A percentile compares a stretch with the other conserved stretches of the same genome.
Conservation (phyloP, 2,329 filamentous ascomycete species). For the Helminthosporium solani region DNA sequence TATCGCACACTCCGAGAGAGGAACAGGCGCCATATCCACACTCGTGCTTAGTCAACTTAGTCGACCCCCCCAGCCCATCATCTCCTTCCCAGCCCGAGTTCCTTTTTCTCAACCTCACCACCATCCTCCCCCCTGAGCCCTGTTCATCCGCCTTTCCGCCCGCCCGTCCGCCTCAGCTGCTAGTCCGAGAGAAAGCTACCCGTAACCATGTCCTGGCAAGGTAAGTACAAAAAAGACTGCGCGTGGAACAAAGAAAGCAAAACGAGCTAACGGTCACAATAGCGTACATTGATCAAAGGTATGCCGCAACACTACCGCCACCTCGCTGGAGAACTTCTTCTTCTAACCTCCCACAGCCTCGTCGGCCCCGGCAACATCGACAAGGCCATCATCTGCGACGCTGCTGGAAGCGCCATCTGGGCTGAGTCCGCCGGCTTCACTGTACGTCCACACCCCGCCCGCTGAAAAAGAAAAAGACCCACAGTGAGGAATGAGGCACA, state of each 20-base stretch:
- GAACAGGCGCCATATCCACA: slow-evolving; percentile 14
- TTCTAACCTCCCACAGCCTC: slow-evolving; percentile 36
- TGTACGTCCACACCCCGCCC: slow-evolving; percentile 54
- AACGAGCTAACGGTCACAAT: slow-evolving; percentile 21
- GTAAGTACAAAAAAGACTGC: slow-evolving; percentile 33
- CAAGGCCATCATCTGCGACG: slow-evolving; percentile 55
- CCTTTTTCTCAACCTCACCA: slow-evolving; percentile 13
- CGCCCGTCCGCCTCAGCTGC: slow-evolving; percentile 25
- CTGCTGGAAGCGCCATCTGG: slow-evolving; percentile 58
- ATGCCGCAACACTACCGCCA: slow-evolving; percentile 3
- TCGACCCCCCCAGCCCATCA: slow-evolving; percentile 11
- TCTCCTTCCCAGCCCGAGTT: slow-evolving; percentile 16
- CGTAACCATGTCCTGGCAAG: slow-evolving; percentile 46
- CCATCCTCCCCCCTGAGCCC: slow-evolving; percentile 7
- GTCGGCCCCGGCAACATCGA: slow-evolving; percentile 47
- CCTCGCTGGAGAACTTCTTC: background rate
- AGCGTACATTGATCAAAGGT: slow-evolving; percentile 48
- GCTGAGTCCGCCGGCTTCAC: slow-evolving; percentile 85
- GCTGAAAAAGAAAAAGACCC: no score
- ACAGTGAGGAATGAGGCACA: background rate
- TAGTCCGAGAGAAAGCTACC: slow-evolving; percentile 12
- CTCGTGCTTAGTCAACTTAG: slow-evolving; percentile 29
- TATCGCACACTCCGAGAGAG: no score
- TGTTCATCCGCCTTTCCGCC: slow-evolving; percentile 11
- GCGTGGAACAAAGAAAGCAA: slow-evolving; percentile 8